A percentile compares a stretch with the other conserved stretches of the same genome.
phyloP scores from a whole-genome alignment of 139 green algal species.

The Nannochloris sp. region DNA sequence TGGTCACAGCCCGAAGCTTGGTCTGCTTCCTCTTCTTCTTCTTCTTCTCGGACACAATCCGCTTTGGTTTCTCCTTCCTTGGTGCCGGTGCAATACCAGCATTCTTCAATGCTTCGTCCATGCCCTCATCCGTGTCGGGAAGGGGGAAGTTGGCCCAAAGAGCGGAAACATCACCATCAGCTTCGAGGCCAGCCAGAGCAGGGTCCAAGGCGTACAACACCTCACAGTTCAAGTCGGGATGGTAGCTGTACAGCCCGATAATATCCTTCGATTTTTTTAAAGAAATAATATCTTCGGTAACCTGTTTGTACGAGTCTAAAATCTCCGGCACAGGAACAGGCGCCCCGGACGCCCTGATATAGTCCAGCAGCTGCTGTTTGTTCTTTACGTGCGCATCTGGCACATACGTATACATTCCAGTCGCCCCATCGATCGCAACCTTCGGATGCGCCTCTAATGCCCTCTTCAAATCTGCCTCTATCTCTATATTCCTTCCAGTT shows the following conservation, averaged over 20 bases:
- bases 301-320: background rate
- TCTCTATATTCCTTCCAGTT: constrained; percentile 4
- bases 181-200: background rate
- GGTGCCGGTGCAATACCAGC: constrained; percentile 18
- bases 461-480: constrained; percentile 5
- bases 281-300: background rate
- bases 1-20: constrained; percentile 25
- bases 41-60: constrained; percentile 11
- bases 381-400: constrained; percentile 16
- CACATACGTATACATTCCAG: background rate
- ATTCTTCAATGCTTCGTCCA: constrained; percentile 16
- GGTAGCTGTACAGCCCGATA: constrained; percentile 7
- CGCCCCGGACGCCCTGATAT: background rate
- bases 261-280: constrained; percentile 16
- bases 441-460: constrained; percentile 11
- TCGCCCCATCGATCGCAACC: background rate
- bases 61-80: constrained; percentile 12
- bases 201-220: constrained; percentile 26
- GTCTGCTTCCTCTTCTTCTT: constrained; percentile 18
- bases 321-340: background rate
- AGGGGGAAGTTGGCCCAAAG: constrained; percentile 6
- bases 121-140: constrained; percentile 24
- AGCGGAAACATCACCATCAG: constrained; percentile 15
- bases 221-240: constrained; percentile 15
- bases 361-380: constrained; percentile 15